Evolutionary conservation across 306 rosid species (phyloP).

Genomic region (Pyrus pyrifolia): DNA sequence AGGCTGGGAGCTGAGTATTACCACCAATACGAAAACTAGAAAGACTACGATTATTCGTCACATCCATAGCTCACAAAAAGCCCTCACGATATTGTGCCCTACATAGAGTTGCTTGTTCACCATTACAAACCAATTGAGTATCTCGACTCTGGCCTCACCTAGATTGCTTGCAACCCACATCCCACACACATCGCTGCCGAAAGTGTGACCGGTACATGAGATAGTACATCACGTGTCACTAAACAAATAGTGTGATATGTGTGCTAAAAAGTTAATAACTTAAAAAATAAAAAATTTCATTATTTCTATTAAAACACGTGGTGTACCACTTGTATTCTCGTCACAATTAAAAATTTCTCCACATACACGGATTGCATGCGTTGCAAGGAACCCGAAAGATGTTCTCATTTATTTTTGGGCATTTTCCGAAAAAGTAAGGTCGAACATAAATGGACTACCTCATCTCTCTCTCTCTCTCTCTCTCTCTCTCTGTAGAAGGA

Average conservation of each 20-base stretch:
- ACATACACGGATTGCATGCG: slow-evolving; percentile 11
- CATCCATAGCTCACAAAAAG: neutral
- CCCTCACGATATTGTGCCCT: neutral
- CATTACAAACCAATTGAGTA: neutral
- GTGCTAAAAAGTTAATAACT: too few species aligned
- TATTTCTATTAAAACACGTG: too few species aligned
- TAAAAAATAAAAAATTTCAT: too few species aligned
- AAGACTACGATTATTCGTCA: neutral
- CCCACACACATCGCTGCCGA: neutral
- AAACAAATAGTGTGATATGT: too few species aligned
- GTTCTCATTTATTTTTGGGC: slow-evolving; percentile 30
- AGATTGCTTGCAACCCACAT: slow-evolving; percentile 1
- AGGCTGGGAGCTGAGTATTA: neutral
- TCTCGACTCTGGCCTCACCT: neutral
- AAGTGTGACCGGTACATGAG: too few species aligned
- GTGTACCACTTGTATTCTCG: too few species aligned
- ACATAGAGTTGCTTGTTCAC: neutral
- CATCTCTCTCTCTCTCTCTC: too few species aligned
- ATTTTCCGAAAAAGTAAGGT: neutral
- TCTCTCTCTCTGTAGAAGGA: slow-evolving; percentile 1
- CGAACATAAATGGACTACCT: too few species aligned
- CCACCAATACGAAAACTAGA: neutral
- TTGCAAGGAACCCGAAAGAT: slow-evolving; percentile 48
- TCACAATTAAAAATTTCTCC: neutral
- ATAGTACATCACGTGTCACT: too few species aligned